Evolutionary conservation across 495 filamentous ascomycete species (phyloP).

Genomic region (Daldinia bambusicola): DNA sequence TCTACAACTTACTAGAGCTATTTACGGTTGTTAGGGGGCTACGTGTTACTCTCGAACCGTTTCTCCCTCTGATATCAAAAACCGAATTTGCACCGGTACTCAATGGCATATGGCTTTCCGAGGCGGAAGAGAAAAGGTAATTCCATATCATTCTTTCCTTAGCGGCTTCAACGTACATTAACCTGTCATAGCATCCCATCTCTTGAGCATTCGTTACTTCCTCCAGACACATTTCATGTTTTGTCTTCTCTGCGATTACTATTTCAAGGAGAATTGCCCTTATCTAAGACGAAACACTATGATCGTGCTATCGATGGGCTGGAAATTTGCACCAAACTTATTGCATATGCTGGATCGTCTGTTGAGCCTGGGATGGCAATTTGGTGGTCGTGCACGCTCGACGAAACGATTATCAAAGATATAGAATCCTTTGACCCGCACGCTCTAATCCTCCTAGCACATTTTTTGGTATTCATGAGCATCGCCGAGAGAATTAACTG

Average conservation of each 20-base stretch:
- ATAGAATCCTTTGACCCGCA: not conserved
- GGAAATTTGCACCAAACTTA: not conserved
- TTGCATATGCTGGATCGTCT: not conserved
- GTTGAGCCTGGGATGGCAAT: not conserved
- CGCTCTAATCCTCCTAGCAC: not conserved
- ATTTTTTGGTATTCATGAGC: not conserved
- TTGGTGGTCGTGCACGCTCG: not conserved
- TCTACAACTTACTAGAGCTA: not conserved
- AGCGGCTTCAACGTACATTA: not conserved
- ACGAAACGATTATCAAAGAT: not conserved
- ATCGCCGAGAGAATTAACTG: not conserved
- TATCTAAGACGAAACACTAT: not conserved
- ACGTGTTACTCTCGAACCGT: not conserved
- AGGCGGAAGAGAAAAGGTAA: not conserved
- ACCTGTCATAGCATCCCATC: not conserved
- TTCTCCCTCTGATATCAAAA: not conserved
- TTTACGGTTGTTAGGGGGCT: slow-evolving; percentile 2
- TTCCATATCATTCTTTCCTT: not conserved
- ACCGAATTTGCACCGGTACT: not conserved
- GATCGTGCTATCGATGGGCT: not conserved
- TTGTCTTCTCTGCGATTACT: not conserved
- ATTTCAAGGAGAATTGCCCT: not conserved
- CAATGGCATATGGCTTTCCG: not conserved
- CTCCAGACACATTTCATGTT: not conserved
- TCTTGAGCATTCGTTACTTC: not conserved